Evolutionary conservation across 2,329 filamentous ascomycete genomes (phyloP).

Genomic region (Penicillium paneum): DNA sequence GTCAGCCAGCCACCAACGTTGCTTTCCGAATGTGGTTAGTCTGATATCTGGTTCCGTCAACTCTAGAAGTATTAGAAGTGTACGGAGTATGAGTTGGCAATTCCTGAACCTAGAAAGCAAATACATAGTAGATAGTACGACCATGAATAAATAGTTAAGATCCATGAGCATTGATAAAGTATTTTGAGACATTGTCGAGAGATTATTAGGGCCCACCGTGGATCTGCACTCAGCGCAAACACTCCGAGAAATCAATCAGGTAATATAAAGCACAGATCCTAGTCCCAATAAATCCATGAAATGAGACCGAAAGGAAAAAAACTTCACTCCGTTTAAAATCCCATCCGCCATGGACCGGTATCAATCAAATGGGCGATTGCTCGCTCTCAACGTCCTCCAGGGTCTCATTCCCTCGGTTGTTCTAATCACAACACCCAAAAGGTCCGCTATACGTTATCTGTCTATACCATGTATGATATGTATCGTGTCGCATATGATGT

Average conservation of each 20-base stretch:
- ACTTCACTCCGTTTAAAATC: background rate
- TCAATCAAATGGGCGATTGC: background rate
- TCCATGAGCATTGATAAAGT: too few species aligned
- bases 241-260: background rate
- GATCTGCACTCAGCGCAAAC: background rate
- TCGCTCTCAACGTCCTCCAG: background rate
- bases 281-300: background rate
- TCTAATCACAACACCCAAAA: slow-evolving; percentile 10
- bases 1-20: background rate
- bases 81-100: background rate
- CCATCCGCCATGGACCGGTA: background rate
- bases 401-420: slow-evolving; percentile 4
- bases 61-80: background rate
- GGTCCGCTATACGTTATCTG: slow-evolving; percentile 12
- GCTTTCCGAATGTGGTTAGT: background rate
- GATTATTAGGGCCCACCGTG: background rate
- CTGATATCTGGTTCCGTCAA: background rate
- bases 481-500: slow-evolving; percentile 3
- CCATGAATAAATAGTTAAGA: background rate
- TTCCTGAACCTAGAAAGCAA: background rate
- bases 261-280: background rate
- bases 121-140: background rate
- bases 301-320: background rate
- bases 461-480: slow-evolving; percentile 9
- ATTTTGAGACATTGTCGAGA: too few species aligned